These are phyloP conservation scores for Knoxdaviesia capensis DNA, from an alignment of 2,329 filamentous ascomycete genomes.

Conservation along the genomic window DNA sequence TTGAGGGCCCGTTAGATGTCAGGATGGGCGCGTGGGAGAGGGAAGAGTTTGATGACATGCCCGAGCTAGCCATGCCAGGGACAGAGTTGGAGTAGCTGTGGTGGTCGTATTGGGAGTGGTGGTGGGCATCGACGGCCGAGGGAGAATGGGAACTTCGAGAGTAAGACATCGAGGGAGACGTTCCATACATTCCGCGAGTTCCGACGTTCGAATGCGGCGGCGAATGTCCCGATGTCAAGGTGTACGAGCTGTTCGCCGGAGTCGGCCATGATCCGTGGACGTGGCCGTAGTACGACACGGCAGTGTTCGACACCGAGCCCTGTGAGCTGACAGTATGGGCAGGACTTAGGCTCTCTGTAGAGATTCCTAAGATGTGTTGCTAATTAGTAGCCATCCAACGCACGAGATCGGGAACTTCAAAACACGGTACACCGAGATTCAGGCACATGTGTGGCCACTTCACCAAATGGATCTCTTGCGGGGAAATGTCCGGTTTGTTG, in stretches of 20 bases:
- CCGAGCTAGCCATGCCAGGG: conserved; percentile 14
- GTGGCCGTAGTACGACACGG: conserved; percentile 25
- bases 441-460: neutral
- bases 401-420: too few relatives aligned
- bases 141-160: conserved; percentile 15
- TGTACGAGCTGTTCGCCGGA: conserved; percentile 25
- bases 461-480: neutral
- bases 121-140: neutral
- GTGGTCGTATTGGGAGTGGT: conserved; percentile 7
- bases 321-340: conserved; percentile 39
- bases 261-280: conserved; percentile 39
- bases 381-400: neutral
- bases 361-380: conserved; percentile 17
- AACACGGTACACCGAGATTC: neutral
- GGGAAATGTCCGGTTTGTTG: neutral
- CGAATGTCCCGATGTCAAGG: conserved; percentile 25
- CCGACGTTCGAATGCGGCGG: conserved; percentile 11
- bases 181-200: conserved; percentile 19
- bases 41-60: conserved; percentile 5
- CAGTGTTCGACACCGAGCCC: conserved; percentile 29
- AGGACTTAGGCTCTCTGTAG: conserved; percentile 40
- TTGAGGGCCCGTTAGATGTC: conserved; percentile 7
- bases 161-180: conserved; percentile 26
- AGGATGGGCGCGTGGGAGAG: conserved; percentile 3
- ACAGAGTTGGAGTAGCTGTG: conserved; percentile 34